phyloP scores from a whole-genome alignment of 495 filamentous ascomycete genomes.

The Talaromyces nanjingensis region DNA sequence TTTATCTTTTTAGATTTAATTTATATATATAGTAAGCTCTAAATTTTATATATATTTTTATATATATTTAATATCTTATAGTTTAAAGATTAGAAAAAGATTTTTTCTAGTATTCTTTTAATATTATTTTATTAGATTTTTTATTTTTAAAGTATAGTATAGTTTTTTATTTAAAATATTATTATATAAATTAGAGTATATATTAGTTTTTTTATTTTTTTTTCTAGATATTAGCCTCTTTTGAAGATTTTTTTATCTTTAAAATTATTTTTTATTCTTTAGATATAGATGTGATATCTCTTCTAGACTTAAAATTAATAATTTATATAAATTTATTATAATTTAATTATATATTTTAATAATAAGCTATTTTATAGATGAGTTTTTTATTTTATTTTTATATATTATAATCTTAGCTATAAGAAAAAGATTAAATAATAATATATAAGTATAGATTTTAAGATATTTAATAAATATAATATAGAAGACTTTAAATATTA shows the following conservation, averaged over 20 bases:
- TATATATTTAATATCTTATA: too few species aligned
- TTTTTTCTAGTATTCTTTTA: constrained; percentile 13
- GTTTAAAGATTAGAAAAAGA: too few species aligned
- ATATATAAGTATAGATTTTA: constrained; percentile 8
- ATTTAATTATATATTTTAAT: constrained; percentile 4
- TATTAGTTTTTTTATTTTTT: constrained; percentile 9
- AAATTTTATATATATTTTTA: too few species aligned
- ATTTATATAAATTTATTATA: constrained; percentile 10
- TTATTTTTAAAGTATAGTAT: too few species aligned
- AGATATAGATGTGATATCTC: constrained; percentile 11
- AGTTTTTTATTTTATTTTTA: constrained; percentile 12
- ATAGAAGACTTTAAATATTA: constrained; percentile 10
- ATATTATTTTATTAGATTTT: too few species aligned
- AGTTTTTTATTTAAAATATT: too few species aligned
- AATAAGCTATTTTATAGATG: background rate
- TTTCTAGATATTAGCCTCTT: background rate
- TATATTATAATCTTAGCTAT: constrained; percentile 10
- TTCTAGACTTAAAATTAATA: constrained; percentile 9
- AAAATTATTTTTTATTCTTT: background rate
- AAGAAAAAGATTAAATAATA: constrained; percentile 7
- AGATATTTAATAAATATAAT: constrained; percentile 11
- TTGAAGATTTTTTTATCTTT: background rate
- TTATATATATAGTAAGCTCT: too few species aligned
- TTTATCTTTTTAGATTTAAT: too few species aligned
- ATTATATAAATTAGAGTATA: too few species aligned